Percentiles rank a stretch among this genome's conserved stretches.
Conservation (phyloP, 2,329 filamentous ascomycete species). For the Biscogniauxia mediterranea region DNA sequence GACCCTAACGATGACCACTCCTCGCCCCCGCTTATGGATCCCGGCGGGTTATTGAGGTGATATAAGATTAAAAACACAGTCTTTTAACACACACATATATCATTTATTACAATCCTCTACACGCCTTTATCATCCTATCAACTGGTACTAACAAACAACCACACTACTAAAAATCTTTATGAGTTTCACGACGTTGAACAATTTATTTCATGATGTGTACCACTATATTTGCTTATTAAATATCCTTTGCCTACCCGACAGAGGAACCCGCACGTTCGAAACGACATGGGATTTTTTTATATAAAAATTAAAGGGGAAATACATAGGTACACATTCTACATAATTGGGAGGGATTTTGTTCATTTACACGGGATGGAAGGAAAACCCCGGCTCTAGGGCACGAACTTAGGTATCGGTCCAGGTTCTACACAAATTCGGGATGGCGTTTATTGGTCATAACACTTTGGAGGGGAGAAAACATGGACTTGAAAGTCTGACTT, state of each 20-base stretch:
- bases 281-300: conserved; percentile 2
- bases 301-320: conserved; percentile 4
- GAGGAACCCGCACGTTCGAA: conserved; percentile 7
- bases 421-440: neutral
- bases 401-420: neutral
- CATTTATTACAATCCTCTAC: conserved; percentile 2
- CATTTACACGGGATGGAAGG: neutral
- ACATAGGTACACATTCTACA: conserved; percentile 5
- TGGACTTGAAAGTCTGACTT: neutral
- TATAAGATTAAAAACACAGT: neutral
- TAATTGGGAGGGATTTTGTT: conserved; percentile 8
- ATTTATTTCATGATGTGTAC: conserved; percentile 23
- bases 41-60: conserved; percentile 39
- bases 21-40: conserved; percentile 38
- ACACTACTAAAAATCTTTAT: conserved; percentile 11
- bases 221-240: conserved; percentile 6
- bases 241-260: conserved; percentile 10
- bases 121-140: conserved; percentile 1
- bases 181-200: conserved; percentile 26
- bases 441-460: neutral
- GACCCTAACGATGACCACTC: conserved; percentile 31
- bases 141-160: neutral
- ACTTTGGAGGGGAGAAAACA: neutral
- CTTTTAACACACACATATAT: neutral
- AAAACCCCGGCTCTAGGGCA: neutral